A percentile compares a stretch with the other conserved stretches of the same genome.
These are phyloP conservation scores for Hypoxylon sp. DNA, from an alignment of 2,329 filamentous ascomycete species.

Conservation along the genomic window DNA sequence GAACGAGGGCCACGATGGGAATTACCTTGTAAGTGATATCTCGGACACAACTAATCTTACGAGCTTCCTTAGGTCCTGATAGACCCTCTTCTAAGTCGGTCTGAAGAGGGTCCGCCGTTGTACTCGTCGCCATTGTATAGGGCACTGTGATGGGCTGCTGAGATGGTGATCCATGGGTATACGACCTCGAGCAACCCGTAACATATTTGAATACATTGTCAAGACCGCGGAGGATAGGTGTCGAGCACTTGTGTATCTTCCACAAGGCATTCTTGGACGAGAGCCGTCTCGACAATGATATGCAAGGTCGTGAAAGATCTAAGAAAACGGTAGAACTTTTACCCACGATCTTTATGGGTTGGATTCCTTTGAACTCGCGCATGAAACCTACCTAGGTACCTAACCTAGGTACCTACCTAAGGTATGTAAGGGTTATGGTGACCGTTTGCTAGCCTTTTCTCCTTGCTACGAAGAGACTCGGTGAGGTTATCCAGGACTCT, in stretches of 20 bases:
- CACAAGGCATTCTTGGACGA: conserved; percentile 7
- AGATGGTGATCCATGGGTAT: not conserved
- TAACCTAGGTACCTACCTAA: not conserved
- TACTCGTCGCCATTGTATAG: conserved; percentile 28
- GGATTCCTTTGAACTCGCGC: not conserved
- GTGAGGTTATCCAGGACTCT: not conserved
- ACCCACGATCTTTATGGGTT: not conserved
- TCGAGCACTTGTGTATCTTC: conserved; percentile 29
- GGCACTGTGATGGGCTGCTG: not conserved
- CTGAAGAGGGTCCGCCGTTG: conserved; percentile 2
- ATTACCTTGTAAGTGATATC: conserved; percentile 40
- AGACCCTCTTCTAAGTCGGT: conserved; percentile 31
- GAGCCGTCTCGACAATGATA: conserved; percentile 1
- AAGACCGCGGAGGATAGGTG: not conserved
- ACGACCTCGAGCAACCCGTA: not conserved
- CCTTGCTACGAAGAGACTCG: not conserved
- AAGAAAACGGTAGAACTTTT: conserved; percentile 8
- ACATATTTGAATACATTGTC: conserved; percentile 19
- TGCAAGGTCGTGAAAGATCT: conserved; percentile 19
- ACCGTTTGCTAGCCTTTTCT: not conserved
- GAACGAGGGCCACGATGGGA: conserved; percentile 32
- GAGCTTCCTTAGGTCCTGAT: not conserved
- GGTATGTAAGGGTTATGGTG: not conserved
- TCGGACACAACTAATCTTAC: conserved; percentile 24
- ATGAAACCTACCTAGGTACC: not conserved